Base-by-base conservation (phyloP, 2,329 filamentous ascomycete genomes). In the Alternaria panax region DNA sequence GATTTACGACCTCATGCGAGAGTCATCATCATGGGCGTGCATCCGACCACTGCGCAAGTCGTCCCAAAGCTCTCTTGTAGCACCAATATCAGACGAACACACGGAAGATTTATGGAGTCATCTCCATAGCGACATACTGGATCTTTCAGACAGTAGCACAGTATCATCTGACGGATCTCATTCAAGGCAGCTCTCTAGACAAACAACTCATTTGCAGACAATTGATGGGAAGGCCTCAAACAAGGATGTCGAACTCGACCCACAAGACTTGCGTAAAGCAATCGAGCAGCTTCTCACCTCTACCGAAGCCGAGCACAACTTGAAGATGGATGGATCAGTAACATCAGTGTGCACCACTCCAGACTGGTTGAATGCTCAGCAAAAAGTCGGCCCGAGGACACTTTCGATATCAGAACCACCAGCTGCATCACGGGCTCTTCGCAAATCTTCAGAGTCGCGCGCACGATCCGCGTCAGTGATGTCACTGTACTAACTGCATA, bases 1-100 rank as follows among this genome's bases (percentile, higher is more conserved):
- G 8, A 66, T 76, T 6, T 53, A 59, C 22, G 60, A 75, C 9
- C 51, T 78, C 2, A 69, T 78, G 68, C 69, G 65, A 48, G 67
- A 75, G 42, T 72, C 69, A 7, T 72, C 71, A 7, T 68, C 73
- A 11, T 77, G 73, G 73, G 68, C 73, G 11, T 67, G 71, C 50
- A 71, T 74, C 51, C 67, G 68, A 7, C 71, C 75, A 14, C 58
- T 75, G 62, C 62, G 4, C 67, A 67, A 68, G 18, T 28, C 55
- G 9, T 69, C 69, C 1, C 63, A 67, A 20, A 54, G 56, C 8
- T 65, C 67, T 18, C 53, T 60, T 7, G 48, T 64, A 14, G 64
- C 65, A 28, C 72, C 72, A 4, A 65, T 69, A 25, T 63, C 65
- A 56, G 68, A 74, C 41, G 66, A 73, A 11, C 52, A 62, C 8